Conservation (phyloP, 108 stramenopile species). For the Cyclostephanos tholiformis region DNA sequence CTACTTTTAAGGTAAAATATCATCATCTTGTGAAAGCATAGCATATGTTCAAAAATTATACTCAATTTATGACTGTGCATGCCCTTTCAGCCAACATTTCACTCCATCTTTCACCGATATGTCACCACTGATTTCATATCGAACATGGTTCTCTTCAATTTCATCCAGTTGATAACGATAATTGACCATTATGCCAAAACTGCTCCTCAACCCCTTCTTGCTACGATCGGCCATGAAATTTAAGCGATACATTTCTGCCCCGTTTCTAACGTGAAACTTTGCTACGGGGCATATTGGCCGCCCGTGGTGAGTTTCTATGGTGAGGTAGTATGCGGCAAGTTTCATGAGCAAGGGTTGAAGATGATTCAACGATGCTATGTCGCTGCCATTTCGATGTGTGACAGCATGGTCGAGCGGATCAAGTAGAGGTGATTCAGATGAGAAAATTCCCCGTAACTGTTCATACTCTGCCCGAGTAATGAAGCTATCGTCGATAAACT, state of each 20-base stretch:
- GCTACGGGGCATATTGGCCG: slow-evolving; percentile 85
- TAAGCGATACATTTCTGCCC: slow-evolving; percentile 73
- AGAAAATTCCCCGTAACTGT: slow-evolving; percentile 20
- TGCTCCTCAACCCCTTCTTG: slow-evolving; percentile 63
- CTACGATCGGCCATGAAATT: slow-evolving; percentile 74
- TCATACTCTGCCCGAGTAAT: slow-evolving; percentile 45
- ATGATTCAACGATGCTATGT: slow-evolving; percentile 9
- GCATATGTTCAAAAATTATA: not conserved
- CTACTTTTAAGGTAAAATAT: too few relatives aligned
- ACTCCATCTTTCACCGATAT: slow-evolving; percentile 41
- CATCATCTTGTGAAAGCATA: too few relatives aligned
- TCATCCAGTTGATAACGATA: slow-evolving; percentile 74
- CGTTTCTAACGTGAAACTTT: slow-evolving; percentile 86
- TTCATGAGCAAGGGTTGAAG: slow-evolving; percentile 64
- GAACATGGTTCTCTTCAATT: slow-evolving; percentile 56
- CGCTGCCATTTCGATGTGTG: slow-evolving; percentile 6
- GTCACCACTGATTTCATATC: slow-evolving; percentile 42
- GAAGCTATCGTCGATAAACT: slow-evolving; percentile 38
- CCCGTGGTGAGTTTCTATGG: slow-evolving; percentile 64
- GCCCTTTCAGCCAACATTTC: slow-evolving; percentile 18
- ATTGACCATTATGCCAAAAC: slow-evolving; percentile 87
- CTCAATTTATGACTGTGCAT: not conserved
- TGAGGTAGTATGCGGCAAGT: slow-evolving; percentile 72
- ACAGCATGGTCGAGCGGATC: slow-evolving; percentile 14
- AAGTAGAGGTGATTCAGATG: slow-evolving; percentile 24